phyloP scores from a whole-genome alignment of 108 stramenopile species.

The Schizochytrium sp. region DNA sequence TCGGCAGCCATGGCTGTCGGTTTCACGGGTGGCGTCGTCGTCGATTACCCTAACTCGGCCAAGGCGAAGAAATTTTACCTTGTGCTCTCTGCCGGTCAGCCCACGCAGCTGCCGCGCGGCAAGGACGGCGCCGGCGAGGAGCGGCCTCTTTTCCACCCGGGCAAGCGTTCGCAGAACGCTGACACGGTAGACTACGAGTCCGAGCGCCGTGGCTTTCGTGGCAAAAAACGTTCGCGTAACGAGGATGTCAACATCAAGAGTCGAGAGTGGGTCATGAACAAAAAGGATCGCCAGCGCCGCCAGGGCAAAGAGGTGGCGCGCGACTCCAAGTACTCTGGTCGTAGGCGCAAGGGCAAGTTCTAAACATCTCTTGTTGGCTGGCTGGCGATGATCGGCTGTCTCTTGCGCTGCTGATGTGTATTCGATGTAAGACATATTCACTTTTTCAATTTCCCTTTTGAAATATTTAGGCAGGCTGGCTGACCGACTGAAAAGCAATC shows the following conservation, averaged over 20 bases:
- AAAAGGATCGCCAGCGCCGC: constrained; percentile 85
- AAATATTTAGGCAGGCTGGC: no score
- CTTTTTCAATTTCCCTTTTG: no score
- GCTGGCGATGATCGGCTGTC: no score
- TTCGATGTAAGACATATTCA: no score
- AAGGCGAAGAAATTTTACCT: constrained; percentile 99
- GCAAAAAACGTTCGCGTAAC: constrained; percentile 16
- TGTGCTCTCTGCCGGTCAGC: constrained; percentile 81
- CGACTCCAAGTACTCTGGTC: constrained; percentile 92
- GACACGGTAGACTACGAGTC: not conserved
- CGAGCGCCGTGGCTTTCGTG: not conserved
- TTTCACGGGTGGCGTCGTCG: constrained; percentile 94
- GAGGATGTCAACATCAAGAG: constrained; percentile 59
- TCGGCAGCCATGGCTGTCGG: constrained; percentile 80
- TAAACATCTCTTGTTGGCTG: constrained; percentile 29
- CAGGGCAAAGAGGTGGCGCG: constrained; percentile 82
- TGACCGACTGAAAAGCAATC: no score
- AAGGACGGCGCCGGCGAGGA: constrained; percentile 32
- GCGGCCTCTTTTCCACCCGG: not conserved
- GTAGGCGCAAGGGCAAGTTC: constrained; percentile 84
- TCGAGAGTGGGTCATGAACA: constrained; percentile 92
- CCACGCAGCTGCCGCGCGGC: constrained; percentile 57
- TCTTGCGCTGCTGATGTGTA: no score
- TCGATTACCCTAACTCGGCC: constrained; percentile 97
- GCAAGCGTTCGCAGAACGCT: not conserved